Evolutionary conservation across 108 stramenopile species (phyloP).

Genomic region (Skeletonema potamos): DNA sequence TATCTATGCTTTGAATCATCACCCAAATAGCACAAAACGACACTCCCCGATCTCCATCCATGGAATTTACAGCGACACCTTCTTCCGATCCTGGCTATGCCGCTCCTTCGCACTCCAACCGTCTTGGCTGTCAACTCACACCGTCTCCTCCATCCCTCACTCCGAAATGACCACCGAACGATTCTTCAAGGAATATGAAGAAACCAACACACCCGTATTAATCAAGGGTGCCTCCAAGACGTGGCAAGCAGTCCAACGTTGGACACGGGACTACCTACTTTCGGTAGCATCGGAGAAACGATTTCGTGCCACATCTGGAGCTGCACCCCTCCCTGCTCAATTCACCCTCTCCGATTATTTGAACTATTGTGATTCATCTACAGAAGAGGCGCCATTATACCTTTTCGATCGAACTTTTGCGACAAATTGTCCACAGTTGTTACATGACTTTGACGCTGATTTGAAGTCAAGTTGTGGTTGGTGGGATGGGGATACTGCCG

Average conservation of each 20-base stretch:
- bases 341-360: conserved; percentile 70
- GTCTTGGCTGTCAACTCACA: conserved; percentile 48
- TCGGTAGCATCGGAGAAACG: conserved; percentile 6
- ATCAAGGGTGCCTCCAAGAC: conserved; percentile 61
- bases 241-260: conserved; percentile 60
- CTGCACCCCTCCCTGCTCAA: conserved; percentile 71
- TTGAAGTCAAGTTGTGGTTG: conserved; percentile 65
- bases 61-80: conserved; percentile 74
- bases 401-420: conserved; percentile 84
- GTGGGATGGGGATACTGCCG: conserved; percentile 48
- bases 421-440: conserved; percentile 32
- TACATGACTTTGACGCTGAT: conserved; percentile 59
- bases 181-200: conserved; percentile 67
- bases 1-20: conserved; percentile 45
- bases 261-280: conserved; percentile 48
- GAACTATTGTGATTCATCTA: conserved; percentile 50
- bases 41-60: conserved; percentile 70
- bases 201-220: conserved; percentile 65
- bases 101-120: conserved; percentile 74
- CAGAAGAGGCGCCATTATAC: conserved; percentile 86
- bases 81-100: conserved; percentile 81
- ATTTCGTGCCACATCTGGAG: conserved; percentile 81
- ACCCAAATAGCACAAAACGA: conserved; percentile 9
- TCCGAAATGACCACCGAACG: conserved; percentile 37
- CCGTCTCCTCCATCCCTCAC: conserved; percentile 33